Conservation (phyloP, 305 asterid genomes). For the Fraxinus latifolia region DNA sequence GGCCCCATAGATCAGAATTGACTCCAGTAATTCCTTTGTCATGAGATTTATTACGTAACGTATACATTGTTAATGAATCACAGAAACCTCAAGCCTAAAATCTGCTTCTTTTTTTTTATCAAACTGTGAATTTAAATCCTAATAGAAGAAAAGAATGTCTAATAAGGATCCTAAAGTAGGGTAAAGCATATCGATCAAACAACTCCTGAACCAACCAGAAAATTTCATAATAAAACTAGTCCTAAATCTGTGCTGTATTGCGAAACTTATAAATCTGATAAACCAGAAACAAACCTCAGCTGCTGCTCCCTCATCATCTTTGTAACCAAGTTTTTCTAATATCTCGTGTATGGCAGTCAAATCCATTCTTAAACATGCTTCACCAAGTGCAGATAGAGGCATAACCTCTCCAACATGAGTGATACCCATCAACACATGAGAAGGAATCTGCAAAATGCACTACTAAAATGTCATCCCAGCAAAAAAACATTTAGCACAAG, state of each 20-base stretch:
- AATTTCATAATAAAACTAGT: neutral
- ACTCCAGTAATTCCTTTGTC: neutral
- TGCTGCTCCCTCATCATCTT: conserved; percentile 94
- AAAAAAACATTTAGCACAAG: neutral
- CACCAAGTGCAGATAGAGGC: conserved; percentile 76
- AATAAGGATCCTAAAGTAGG: neutral
- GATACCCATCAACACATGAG: conserved; percentile 84
- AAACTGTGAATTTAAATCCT: neutral
- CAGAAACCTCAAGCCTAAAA: neutral
- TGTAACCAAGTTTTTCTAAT: conserved; percentile 81
- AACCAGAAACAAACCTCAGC: conserved; percentile 67
- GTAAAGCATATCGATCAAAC: neutral
- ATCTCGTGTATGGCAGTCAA: conserved; percentile 87
- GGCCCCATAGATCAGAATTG: neutral
- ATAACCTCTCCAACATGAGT: conserved; percentile 60
- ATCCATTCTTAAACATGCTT: conserved; percentile 89
- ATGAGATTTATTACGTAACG: neutral
- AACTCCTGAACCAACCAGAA: neutral
- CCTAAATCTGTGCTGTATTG: neutral
- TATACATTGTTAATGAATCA: neutral
- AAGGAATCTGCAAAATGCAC: conserved; percentile 57
- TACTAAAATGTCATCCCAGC: neutral
- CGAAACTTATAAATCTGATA: neutral
- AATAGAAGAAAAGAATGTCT: neutral
- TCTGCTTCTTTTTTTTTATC: neutral